Conservation (phyloP, 176 grass and related monocot species). For the Pontederia paniculata region DNA sequence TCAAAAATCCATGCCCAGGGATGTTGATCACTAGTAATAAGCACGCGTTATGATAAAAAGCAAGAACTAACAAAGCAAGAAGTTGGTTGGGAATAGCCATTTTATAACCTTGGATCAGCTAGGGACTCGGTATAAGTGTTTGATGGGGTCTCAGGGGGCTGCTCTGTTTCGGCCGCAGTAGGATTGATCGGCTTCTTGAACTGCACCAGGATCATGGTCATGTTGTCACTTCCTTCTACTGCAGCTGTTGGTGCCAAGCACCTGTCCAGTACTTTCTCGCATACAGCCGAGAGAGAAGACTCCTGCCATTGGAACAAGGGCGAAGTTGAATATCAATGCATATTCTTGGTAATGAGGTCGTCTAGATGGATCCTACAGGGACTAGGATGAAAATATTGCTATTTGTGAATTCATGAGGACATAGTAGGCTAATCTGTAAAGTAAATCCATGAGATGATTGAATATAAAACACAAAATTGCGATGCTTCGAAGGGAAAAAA, state of each 20-base stretch:
- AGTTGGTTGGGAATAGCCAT: too few relatives aligned
- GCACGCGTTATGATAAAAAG: too few relatives aligned
- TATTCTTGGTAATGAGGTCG: neutral
- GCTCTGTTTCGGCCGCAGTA: neutral
- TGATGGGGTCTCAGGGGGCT: neutral
- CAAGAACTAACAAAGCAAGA: too few relatives aligned
- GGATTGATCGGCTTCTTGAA: slow-evolving; percentile 46
- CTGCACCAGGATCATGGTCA: slow-evolving; percentile 90
- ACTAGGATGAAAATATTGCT: too few relatives aligned
- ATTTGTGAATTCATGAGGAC: too few relatives aligned
- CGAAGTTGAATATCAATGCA: slow-evolving; percentile 1
- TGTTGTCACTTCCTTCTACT: slow-evolving; percentile 87
- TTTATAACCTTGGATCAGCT: neutral
- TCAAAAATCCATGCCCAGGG: too few relatives aligned
- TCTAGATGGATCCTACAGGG: too few relatives aligned
- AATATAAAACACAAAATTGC: too few relatives aligned
- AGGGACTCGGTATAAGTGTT: neutral
- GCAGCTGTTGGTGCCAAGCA: slow-evolving; percentile 72
- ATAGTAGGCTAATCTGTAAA: too few relatives aligned
- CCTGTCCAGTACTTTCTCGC: slow-evolving; percentile 76
- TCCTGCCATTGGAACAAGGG: slow-evolving; percentile 51
- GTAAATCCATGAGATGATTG: too few relatives aligned
- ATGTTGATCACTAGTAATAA: too few relatives aligned
- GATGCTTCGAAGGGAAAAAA: too few relatives aligned
- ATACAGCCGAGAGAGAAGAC: slow-evolving; percentile 54